Evolutionary conservation across 805 yeast genomes (phyloP), one percentile per base, ranked within the genome.

Genomic region (Myxozyma lipomycoides): DNA sequence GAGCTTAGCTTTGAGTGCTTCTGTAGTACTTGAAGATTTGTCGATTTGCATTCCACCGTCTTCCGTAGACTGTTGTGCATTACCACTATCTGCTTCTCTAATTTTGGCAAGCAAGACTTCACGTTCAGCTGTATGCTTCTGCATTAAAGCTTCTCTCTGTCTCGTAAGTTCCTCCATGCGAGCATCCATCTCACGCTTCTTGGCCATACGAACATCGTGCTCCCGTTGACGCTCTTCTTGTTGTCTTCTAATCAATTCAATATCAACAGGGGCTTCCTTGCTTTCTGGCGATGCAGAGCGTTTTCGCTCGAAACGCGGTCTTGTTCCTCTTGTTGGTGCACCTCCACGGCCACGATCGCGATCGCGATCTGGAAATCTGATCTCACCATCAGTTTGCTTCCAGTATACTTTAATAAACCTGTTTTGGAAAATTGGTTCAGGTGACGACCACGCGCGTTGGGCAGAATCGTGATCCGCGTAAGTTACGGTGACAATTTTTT

Each of bases 321-420:
- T 6, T 12, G 9, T 37, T 17, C 44, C 28, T 21, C 28, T 15
- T 28, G 40, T 36, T 15, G 23, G 43, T 5, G 37, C 43, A 4
- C 50, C 39, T 1, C 42, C 37, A 18, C 43, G 46, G 5, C 41
- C 39, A 1, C 50, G n/a, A 30, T 32, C 24, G 6, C n/a, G 15
- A 28, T 15, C 34, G 6, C 38, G 15, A 15, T 24, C 30, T 30
- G 30, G 17, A 6, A 43, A n/a, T 45, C 52, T 56, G 21, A 22
- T 44, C 28, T 53, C 58, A 21, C 34, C 55, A 25, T 51, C 57
- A 9, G 59, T 52, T 40, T 53, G 56, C 22, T 69, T 67, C 73
- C 74, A 76, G 61, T 62, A 74, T 36, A 76, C 70, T 60, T 76
- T 76, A 54, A 76, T 70, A 52, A 75, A 75, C 45, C 80, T 70